Evolutionary conservation across 2,329 filamentous ascomycete genomes (phyloP), one percentile per base, ranked within the genome.

Genomic region (Zymoseptoria ardabiliae): DNA sequence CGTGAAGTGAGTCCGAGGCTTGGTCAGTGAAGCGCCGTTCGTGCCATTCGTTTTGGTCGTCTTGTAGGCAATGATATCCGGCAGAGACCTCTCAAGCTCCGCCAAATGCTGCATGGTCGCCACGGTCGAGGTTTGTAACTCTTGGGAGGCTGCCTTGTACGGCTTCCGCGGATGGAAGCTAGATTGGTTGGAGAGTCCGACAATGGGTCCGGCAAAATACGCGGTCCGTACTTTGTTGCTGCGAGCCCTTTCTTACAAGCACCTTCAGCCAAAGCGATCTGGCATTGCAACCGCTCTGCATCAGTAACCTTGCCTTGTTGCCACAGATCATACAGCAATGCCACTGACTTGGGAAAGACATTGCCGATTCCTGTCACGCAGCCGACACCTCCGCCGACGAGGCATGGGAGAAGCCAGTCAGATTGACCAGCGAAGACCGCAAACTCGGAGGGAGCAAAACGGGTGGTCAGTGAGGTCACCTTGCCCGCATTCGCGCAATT

Each of bases 241-340:
- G 85, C 84, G 64, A 89, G 86, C 5, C 86, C 86, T n/a, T 80
- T 78, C 73, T 89, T 88, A 68, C 82, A 83, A 1, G 84, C 82
- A 59, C 81, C 81, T 71, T 90, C 86, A 0, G 85, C 86, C 52
- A 88, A 72, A 3, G 86, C 84, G 0, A 85, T 83, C 70, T 81
- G 81, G 56, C 78, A 74, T 67, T 89, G 85, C 68, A 89, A 70
- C 54, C 75, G 76, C 58, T 85, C 66, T 1, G 86, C 86, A 67
- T 87, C 83, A 1, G 79, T 73, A 4, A 75, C 69, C 68, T 82
- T 82, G 1, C 85, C 85, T 57, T 77, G 76, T 59, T 77, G 78
- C 70, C 83, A 88, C 21, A 88, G 71, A 1, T 79, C 71, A 69
- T 86, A 89, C 20, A 89, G 79, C 58, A 74, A 76, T 7, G 80